Percentiles rank a stretch among this genome's conserved stretches.
phyloP scores from a whole-genome alignment of 2,329 filamentous ascomycete species.

The Daldinia eschscholtzii region DNA sequence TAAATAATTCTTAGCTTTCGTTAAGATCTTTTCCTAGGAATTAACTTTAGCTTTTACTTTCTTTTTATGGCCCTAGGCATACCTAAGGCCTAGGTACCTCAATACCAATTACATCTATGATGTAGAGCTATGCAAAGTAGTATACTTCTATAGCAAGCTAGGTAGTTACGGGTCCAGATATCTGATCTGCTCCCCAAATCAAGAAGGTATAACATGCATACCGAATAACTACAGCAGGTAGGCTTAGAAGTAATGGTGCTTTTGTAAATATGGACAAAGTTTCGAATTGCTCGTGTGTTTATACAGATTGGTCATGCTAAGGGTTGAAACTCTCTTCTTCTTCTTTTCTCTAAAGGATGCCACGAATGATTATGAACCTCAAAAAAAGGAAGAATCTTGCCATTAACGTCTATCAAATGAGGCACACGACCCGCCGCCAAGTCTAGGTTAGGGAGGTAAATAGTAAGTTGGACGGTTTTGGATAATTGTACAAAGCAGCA shows the following conservation, averaged over 20 bases:
- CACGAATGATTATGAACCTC: slow-evolving; percentile 45
- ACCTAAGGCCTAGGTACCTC: no score
- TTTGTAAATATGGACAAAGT: slow-evolving; percentile 46
- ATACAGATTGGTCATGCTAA: slow-evolving; percentile 52
- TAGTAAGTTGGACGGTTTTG: not conserved
- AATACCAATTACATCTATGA: no score
- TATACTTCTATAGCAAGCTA: not conserved
- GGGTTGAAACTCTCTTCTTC: slow-evolving; percentile 25
- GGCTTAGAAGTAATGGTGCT: not conserved
- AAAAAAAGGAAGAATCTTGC: slow-evolving; percentile 40
- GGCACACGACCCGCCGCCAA: slow-evolving; percentile 41
- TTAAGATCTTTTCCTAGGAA: not conserved
- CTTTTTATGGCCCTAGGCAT: no score
- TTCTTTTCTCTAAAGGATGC: slow-evolving; percentile 47
- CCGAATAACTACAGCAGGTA: not conserved
- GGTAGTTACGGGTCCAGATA: not conserved
- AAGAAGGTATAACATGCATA: not conserved
- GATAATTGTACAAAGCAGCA: slow-evolving; percentile 49
- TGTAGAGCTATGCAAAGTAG: no score
- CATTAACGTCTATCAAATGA: slow-evolving; percentile 50
- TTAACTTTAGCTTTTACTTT: not conserved
- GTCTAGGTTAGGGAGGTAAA: slow-evolving; percentile 43
- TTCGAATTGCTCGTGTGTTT: slow-evolving; percentile 50
- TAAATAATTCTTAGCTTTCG: not conserved
- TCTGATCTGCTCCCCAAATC: not conserved